A percentile compares a stretch with the other conserved stretches of the same genome.
Conservation (phyloP, 2,329 filamentous ascomycete species). For the Penicillium expansum region DNA sequence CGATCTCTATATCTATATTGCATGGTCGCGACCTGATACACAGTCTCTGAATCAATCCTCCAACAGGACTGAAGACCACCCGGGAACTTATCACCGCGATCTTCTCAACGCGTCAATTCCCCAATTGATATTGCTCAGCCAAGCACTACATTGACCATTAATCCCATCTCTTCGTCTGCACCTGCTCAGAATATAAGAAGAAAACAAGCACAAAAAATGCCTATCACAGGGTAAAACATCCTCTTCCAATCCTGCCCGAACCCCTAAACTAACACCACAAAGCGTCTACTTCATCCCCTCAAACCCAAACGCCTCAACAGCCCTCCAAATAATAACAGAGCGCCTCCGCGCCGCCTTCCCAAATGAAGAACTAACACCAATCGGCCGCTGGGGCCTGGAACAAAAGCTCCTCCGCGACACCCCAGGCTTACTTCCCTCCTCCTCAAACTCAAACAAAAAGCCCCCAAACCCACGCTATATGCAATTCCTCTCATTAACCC, state of each 20-base stretch:
- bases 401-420: slow-evolving; percentile 46
- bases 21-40: not conserved
- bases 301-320: slow-evolving; percentile 40
- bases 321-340: slow-evolving; percentile 35
- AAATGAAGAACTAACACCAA: slow-evolving; percentile 35
- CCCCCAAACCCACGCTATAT: slow-evolving; percentile 38
- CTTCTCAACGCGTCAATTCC: not conserved
- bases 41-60: not conserved
- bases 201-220: slow-evolving; percentile 23
- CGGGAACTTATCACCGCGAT: not conserved
- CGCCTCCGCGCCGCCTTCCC: slow-evolving; percentile 38
- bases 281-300: slow-evolving; percentile 46
- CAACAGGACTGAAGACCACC: not conserved
- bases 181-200: not conserved
- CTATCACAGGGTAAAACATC: slow-evolving; percentile 36
- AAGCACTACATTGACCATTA: not conserved
- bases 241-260: not conserved
- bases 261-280: not conserved
- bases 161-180: not conserved
- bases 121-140: not conserved
- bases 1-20: not conserved
- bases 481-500: slow-evolving; percentile 44
- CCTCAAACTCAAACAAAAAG: slow-evolving; percentile 29
- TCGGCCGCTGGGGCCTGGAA: slow-evolving; percentile 42
- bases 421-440: slow-evolving; percentile 38